phyloP scores from a whole-genome alignment of 352 stramenopile genomes.

The Phytophthora capsici region DNA sequence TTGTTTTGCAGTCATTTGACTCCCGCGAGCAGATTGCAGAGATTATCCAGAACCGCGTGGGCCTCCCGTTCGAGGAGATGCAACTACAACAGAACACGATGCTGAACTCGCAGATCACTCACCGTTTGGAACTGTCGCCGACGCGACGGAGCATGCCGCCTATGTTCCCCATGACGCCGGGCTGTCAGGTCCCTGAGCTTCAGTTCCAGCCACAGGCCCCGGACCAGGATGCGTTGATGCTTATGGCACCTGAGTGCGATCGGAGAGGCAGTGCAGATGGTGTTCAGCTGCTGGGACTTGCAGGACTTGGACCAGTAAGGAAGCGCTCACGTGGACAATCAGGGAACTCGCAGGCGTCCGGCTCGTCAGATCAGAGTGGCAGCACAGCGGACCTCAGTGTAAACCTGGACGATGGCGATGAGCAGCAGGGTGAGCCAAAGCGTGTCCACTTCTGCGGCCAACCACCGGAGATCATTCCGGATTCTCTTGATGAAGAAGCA shows the following conservation, averaged over 20 bases:
- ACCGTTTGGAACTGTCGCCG: conserved; percentile 76
- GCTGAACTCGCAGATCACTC: conserved; percentile 79
- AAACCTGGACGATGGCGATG: conserved; percentile 38
- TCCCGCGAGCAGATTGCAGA: conserved; percentile 77
- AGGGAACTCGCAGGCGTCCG: conserved; percentile 56
- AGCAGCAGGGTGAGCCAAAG: conserved; percentile 50
- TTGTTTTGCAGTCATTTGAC: conserved; percentile 59
- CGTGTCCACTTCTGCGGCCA: conserved; percentile 59
- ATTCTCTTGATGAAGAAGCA: conserved; percentile 14
- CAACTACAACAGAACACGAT: conserved; percentile 83
- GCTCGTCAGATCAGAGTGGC: conserved; percentile 53
- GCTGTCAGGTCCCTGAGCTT: conserved; percentile 26
- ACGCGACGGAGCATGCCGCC: conserved; percentile 54
- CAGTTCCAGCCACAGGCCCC: conserved; percentile 21
- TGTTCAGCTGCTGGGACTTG: conserved; percentile 38
- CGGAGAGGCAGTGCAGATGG: conserved; percentile 42
- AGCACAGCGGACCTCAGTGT: conserved; percentile 55
- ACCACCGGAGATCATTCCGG: conserved; percentile 53
- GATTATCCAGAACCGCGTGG: conserved; percentile 56
- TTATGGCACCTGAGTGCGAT: conserved; percentile 29
- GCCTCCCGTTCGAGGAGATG: conserved; percentile 62
- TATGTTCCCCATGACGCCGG: conserved; percentile 46
- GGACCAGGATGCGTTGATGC: conserved; percentile 38
- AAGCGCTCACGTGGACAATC: conserved; percentile 64
- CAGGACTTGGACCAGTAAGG: conserved; percentile 32